Evolutionary conservation across 495 filamentous ascomycete species (phyloP).

Genomic region (Penicilliopsis zonata): DNA sequence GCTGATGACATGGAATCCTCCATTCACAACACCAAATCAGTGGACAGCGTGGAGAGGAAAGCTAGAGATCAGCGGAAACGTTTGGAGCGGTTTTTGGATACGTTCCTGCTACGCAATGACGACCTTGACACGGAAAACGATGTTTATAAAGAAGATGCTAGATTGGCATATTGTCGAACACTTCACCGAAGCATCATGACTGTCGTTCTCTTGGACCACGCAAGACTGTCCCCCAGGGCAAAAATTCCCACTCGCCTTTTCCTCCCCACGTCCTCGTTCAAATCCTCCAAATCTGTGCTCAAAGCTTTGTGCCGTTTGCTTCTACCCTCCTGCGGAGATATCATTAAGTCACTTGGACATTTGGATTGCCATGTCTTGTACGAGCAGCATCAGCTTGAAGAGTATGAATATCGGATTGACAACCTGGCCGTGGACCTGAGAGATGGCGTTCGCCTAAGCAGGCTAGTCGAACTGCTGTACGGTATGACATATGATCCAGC

Average conservation of each 20-base stretch:
- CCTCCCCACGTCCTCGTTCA: constrained; percentile 34
- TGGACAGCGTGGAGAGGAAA: constrained; percentile 1
- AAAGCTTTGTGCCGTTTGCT: constrained; percentile 39
- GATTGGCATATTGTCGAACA: constrained; percentile 41
- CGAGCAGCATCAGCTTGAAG: constrained; percentile 44
- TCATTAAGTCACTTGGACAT: constrained; percentile 40
- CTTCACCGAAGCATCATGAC: constrained; percentile 50
- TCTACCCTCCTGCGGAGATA: constrained; percentile 48
- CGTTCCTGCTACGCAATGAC: constrained; percentile 47
- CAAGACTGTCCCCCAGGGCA: constrained; percentile 11
- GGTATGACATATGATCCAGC: constrained; percentile 13
- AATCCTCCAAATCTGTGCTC: constrained; percentile 44
- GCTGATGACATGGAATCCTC: constrained; percentile 5
- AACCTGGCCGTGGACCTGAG: constrained; percentile 56
- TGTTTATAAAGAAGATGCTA: constrained; percentile 11
- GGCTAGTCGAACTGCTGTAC: constrained; percentile 48
- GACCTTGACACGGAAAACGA: constrained; percentile 23
- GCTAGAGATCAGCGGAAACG: constrained; percentile 25
- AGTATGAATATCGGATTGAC: constrained; percentile 43
- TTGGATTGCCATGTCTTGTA: constrained; percentile 42
- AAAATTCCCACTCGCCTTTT: constrained; percentile 31
- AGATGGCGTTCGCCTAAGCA: constrained; percentile 48
- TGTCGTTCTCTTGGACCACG: constrained; percentile 47
- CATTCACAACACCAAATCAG: neutral
- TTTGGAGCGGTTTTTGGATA: constrained; percentile 41